These are phyloP conservation scores for Phytophthora fragariae DNA, from an alignment of 352 stramenopile genomes.

Conservation along the genomic window DNA sequence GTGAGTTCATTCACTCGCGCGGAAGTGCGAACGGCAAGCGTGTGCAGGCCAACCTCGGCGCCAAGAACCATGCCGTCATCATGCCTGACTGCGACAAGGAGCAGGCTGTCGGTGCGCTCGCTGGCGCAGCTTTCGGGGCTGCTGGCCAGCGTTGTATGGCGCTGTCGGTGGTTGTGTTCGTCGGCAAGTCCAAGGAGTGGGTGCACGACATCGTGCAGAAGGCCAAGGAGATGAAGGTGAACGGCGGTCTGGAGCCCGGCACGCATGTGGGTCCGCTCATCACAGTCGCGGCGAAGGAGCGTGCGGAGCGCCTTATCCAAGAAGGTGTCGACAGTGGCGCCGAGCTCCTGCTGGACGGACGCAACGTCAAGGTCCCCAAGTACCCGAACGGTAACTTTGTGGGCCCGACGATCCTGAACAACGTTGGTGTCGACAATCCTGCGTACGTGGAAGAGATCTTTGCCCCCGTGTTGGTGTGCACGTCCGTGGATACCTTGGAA, in stretches of 20 bases:
- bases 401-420: conserved; percentile 93
- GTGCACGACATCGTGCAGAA: conserved; percentile 92
- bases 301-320: conserved; percentile 92
- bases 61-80: conserved; percentile 99
- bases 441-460: conserved; percentile 98
- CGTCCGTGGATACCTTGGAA: conserved; percentile 94
- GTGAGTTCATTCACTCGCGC: conserved; percentile 95
- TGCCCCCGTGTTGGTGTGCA: conserved; percentile 94
- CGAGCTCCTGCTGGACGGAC: conserved; percentile 92
- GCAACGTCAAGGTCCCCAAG: conserved; percentile 88
- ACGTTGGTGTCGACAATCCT: conserved; percentile 85
- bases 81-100: conserved; percentile 95
- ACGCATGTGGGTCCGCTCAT: conserved; percentile 92
- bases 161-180: conserved; percentile 95
- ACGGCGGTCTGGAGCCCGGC: conserved; percentile 78
- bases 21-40: conserved; percentile 92
- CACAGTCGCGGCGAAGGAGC: conserved; percentile 86
- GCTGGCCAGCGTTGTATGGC: conserved; percentile 99
- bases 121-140: conserved; percentile 95
- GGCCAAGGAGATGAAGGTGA: conserved; percentile 93
- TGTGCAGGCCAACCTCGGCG: conserved; percentile 96
- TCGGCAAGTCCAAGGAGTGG: conserved; percentile 94
- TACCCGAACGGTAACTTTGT: conserved; percentile 97
- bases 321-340: conserved; percentile 91
- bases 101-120: conserved; percentile 85